Percentiles rank a stretch among this genome's conserved stretches.
Conservation (phyloP, 148 eudicot species). For the Rhododendron mucronatum region DNA sequence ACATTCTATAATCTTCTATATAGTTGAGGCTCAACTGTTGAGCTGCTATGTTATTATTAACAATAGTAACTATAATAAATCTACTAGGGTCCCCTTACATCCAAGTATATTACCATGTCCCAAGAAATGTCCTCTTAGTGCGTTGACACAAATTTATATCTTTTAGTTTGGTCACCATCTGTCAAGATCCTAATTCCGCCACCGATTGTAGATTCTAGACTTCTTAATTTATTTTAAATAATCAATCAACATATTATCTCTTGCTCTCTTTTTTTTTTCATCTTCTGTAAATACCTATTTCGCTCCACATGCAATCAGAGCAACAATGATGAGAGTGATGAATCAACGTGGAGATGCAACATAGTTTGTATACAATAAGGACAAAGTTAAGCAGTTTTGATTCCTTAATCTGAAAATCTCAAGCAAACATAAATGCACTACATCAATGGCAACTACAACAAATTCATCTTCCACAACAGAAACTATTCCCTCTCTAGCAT, state of each 20-base stretch:
- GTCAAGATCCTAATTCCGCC: neutral
- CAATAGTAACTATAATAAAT: neutral
- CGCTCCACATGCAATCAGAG: neutral
- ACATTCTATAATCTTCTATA: neutral
- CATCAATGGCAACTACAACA: neutral
- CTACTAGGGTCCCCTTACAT: neutral
- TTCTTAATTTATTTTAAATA: neutral
- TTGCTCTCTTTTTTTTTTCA: neutral
- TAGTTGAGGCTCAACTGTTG: neutral
- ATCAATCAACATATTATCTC: too few relatives aligned
- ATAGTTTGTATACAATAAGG: neutral
- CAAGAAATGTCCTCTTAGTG: neutral
- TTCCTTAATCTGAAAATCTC: neutral
- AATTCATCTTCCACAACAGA: neutral
- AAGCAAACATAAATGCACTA: neutral
- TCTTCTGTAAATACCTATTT: neutral
- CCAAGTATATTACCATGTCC: neutral
- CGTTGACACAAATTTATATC: neutral
- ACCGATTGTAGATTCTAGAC: neutral
- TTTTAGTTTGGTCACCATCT: neutral
- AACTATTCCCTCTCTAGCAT: neutral
- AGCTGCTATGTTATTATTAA: neutral
- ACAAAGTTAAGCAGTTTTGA: neutral
- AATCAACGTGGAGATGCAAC: neutral
- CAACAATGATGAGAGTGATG: neutral